Conservation (phyloP, 2,329 filamentous ascomycete species). For the Pseudocercospora vitis region DNA sequence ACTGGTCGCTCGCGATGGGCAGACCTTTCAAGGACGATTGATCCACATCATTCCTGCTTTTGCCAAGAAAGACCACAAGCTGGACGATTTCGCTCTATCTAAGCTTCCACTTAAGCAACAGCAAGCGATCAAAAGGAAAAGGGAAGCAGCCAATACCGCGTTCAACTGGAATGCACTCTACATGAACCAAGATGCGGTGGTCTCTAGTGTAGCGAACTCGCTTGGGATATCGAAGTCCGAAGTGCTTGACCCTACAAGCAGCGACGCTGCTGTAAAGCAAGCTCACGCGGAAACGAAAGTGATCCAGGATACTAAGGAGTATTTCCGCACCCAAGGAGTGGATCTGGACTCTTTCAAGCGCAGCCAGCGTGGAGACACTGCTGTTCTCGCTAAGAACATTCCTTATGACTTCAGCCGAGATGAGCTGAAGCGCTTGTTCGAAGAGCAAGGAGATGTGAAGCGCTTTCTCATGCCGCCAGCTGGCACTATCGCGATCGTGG, state of each 20-base stretch:
- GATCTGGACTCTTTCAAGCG: slow-evolving; percentile 90
- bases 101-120: slow-evolving; percentile 95
- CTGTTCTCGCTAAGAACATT: slow-evolving; percentile 93
- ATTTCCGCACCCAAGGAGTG: slow-evolving; percentile 83
- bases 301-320: slow-evolving; percentile 93
- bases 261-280: slow-evolving; percentile 93
- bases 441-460: slow-evolving; percentile 78
- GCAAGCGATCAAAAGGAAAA: slow-evolving; percentile 81
- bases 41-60: slow-evolving; percentile 85
- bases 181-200: slow-evolving; percentile 92
- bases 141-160: slow-evolving; percentile 70
- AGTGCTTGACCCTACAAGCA: slow-evolving; percentile 89
- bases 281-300: slow-evolving; percentile 94
- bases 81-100: slow-evolving; percentile 86
- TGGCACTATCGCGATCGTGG: slow-evolving; percentile 89
- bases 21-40: slow-evolving; percentile 87
- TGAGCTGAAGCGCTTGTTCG: slow-evolving; percentile 77
- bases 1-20: slow-evolving; percentile 76
- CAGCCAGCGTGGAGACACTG: slow-evolving; percentile 77
- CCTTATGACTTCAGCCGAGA: slow-evolving; percentile 76
- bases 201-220: slow-evolving; percentile 81
- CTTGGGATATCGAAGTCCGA: slow-evolving; percentile 89
- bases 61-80: slow-evolving; percentile 74
- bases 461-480: slow-evolving; percentile 88
- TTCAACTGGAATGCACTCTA: slow-evolving; percentile 99